A percentile compares a stretch with the other conserved stretches of the same genome.
Conservation (phyloP, 1,284 basidiomycete species). For the Filobasidium uniguttulatum region DNA sequence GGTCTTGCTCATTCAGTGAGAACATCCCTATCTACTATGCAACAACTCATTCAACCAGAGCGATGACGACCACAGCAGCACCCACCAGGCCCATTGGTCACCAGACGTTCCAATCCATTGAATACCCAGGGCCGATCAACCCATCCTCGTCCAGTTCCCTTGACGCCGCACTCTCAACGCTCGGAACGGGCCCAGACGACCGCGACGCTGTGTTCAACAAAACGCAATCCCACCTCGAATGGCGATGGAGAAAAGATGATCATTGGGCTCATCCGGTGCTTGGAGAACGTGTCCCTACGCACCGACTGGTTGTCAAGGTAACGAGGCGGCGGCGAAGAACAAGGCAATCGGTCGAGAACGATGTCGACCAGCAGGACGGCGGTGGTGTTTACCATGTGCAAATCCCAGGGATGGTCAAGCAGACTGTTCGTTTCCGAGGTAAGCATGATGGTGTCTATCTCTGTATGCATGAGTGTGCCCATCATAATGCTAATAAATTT, state of each 20-base stretch:
- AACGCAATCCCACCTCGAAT: conserved; percentile 51
- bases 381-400: conserved; percentile 66
- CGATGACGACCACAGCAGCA: too few relatives aligned
- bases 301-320: conserved; percentile 67
- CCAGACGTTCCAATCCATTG: conserved; percentile 55
- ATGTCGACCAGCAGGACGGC: conserved; percentile 15
- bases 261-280: conserved; percentile 67
- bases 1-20: too few relatives aligned
- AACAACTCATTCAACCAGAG: too few relatives aligned
- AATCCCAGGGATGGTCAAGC: conserved; percentile 58
- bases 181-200: conserved; percentile 54
- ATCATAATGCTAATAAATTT: not conserved
- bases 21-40: too few relatives aligned
- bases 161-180: conserved; percentile 47
- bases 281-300: conserved; percentile 59
- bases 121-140: conserved; percentile 76
- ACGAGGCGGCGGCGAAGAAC: conserved; percentile 46
- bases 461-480: not conserved
- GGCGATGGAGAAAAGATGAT: conserved; percentile 55
- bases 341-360: conserved; percentile 18
- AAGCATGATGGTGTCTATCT: conserved; percentile 25
- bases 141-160: conserved; percentile 46
- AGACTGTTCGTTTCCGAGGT: conserved; percentile 83
- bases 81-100: not conserved
- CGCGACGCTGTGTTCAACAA: conserved; percentile 57